Evolutionary conservation across 441 rosid genomes (phyloP).

Genomic region (Populus hybrid): DNA sequence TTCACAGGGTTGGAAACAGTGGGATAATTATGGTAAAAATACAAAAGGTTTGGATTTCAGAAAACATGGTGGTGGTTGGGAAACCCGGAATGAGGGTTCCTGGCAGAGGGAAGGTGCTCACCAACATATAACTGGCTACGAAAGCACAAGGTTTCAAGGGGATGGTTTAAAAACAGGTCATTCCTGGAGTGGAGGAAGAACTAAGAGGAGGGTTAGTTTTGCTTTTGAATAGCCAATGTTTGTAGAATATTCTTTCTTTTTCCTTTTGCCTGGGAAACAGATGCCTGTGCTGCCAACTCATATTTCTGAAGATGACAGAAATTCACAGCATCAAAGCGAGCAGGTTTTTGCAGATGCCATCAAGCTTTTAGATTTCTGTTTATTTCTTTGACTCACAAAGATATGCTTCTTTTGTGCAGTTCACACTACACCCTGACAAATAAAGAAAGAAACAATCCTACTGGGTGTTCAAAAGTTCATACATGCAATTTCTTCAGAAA

Average conservation of each 20-base stretch:
- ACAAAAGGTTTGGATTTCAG: constrained; percentile 27
- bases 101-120: constrained; percentile 44
- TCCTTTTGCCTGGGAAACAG: background rate
- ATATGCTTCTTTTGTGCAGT: constrained; percentile 1
- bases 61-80: constrained; percentile 31
- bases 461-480: background rate
- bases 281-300: background rate
- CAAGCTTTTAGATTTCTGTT: background rate
- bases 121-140: constrained; percentile 27
- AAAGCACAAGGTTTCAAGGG: constrained; percentile 39
- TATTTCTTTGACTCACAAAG: background rate
- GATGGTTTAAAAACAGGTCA: constrained; percentile 28
- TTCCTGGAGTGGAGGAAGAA: constrained; percentile 25
- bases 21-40: constrained; percentile 17
- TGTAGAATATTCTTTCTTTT: background rate
- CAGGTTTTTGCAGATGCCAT: constrained; percentile 1
- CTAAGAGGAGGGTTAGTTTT: constrained; percentile 44
- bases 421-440: constrained; percentile 1
- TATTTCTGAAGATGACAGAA: background rate
- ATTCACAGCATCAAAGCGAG: background rate
- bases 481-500: background rate
- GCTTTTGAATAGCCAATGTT: constrained; percentile 26
- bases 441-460: background rate
- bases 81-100: constrained; percentile 34
- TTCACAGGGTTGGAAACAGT: constrained; percentile 16